A percentile compares a stretch with the other conserved stretches of the same genome.
Evolutionary conservation across 2,329 filamentous ascomycete species (phyloP).

Genomic region (Xenoacremonium recifei): DNA sequence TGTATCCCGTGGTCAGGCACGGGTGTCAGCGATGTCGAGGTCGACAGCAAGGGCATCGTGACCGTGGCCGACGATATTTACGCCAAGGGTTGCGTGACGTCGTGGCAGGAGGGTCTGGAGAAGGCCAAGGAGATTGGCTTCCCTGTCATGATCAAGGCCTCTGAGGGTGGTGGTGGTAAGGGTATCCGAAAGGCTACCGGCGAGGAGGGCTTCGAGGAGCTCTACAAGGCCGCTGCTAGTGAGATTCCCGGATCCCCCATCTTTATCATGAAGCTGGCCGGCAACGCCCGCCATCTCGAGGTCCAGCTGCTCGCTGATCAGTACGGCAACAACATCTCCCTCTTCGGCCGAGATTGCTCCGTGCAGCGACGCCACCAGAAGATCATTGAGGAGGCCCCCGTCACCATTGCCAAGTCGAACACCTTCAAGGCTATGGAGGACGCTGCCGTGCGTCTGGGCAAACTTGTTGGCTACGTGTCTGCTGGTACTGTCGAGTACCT

Average conservation of each 20-base stretch:
- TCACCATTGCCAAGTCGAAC: conserved; percentile 85
- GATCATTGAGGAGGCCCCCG: conserved; percentile 98
- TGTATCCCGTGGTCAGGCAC: conserved; percentile 99
- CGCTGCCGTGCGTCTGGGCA: conserved; percentile 89
- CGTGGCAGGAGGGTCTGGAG: conserved; percentile 83
- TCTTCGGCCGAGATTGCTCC: conserved; percentile 98
- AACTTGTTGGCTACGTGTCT: conserved; percentile 95
- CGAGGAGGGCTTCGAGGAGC: conserved; percentile 78
- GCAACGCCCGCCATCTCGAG: conserved; percentile 93
- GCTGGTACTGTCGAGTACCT: conserved; percentile 98
- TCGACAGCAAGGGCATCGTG: conserved; percentile 83
- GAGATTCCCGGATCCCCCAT: conserved; percentile 98
- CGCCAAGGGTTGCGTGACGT: conserved; percentile 84
- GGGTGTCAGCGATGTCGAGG: conserved; percentile 76
- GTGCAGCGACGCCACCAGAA: conserved; percentile 98
- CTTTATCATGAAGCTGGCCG: conserved; percentile 99
- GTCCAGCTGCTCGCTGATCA: conserved; percentile 97
- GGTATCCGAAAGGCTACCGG: conserved; percentile 93
- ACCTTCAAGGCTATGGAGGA: conserved; percentile 98
- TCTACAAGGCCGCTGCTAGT: conserved; percentile 94
- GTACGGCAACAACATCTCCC: conserved; percentile 99
- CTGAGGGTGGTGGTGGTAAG: conserved; percentile 97
- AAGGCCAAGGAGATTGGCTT: conserved; percentile 92
- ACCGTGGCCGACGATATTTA: conserved; percentile 87
- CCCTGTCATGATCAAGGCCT: conserved; percentile 99